These are phyloP conservation scores for Glonium stellatum DNA, from an alignment of 495 filamentous ascomycete species.

Conservation along the genomic window DNA sequence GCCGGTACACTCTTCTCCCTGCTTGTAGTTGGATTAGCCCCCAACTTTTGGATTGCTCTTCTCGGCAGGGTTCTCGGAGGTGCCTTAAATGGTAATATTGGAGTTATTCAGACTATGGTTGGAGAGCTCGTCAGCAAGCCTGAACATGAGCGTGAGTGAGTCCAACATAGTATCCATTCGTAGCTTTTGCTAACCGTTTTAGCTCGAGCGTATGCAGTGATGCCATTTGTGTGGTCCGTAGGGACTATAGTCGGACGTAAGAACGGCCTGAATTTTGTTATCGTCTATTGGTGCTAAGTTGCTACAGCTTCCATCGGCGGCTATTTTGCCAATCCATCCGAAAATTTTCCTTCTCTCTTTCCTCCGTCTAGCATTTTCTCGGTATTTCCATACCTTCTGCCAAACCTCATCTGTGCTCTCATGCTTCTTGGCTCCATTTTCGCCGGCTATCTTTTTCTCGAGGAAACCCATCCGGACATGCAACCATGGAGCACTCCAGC, in stretches of 20 bases:
- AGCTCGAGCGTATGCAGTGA: constrained; percentile 74
- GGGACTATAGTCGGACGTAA: constrained; percentile 70
- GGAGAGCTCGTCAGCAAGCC: constrained; percentile 71
- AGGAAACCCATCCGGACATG: constrained; percentile 78
- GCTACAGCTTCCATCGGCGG: constrained; percentile 60
- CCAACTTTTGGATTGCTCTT: constrained; percentile 72
- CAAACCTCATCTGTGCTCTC: constrained; percentile 68
- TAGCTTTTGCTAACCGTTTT: constrained; percentile 14
- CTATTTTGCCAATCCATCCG: constrained; percentile 64
- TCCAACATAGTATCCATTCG: not conserved
- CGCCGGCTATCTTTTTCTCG: constrained; percentile 62
- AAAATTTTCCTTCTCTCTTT: constrained; percentile 60
- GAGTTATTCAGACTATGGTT: constrained; percentile 89
- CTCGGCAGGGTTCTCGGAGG: constrained; percentile 70
- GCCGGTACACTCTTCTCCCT: constrained; percentile 72
- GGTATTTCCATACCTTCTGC: constrained; percentile 74
- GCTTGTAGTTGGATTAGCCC: constrained; percentile 73
- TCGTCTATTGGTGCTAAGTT: constrained; percentile 5
- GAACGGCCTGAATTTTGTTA: not conserved
- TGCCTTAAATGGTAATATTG: constrained; percentile 78
- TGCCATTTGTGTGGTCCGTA: constrained; percentile 85
- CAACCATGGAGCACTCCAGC: constrained; percentile 50
- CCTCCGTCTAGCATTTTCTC: constrained; percentile 58
- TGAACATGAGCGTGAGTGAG: constrained; percentile 69
- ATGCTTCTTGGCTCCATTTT: constrained; percentile 68